phyloP scores from a whole-genome alignment of 805 yeast genomes.

The Nakazawaea anatomiae region DNA sequence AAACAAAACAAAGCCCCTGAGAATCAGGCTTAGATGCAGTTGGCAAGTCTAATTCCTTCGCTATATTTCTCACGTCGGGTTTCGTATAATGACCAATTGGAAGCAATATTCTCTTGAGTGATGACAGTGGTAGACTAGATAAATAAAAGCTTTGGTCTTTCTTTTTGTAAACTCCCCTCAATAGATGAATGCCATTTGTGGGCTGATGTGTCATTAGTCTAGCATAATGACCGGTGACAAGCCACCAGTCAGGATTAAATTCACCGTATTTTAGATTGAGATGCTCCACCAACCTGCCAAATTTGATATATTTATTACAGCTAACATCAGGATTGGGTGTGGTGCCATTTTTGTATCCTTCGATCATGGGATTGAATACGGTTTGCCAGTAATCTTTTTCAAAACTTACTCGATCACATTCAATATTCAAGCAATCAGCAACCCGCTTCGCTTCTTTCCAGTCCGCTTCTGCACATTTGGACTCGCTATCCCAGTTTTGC shows the following conservation, averaged over 20 bases:
- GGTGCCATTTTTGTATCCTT: slow-evolving; percentile 57
- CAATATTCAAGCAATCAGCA: slow-evolving; percentile 54
- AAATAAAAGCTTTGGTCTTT: slow-evolving; percentile 94
- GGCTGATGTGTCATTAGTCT: slow-evolving; percentile 35
- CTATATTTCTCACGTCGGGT: slow-evolving; percentile 67
- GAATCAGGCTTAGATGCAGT: slow-evolving; percentile 86
- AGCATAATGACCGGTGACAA: slow-evolving; percentile 86
- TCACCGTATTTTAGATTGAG: slow-evolving; percentile 32
- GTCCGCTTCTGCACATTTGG: slow-evolving; percentile 74
- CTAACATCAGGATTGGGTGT: slow-evolving; percentile 96
- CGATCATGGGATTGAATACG: slow-evolving; percentile 90
- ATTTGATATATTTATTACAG: slow-evolving; percentile 82
- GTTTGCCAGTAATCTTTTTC: slow-evolving; percentile 91
- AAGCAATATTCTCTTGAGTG: slow-evolving; percentile 48
- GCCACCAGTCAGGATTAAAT: slow-evolving; percentile 53
- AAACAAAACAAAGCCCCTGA: slow-evolving; percentile 90
- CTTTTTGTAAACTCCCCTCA: slow-evolving; percentile 48
- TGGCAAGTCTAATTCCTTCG: slow-evolving; percentile 44
- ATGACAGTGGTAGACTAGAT: slow-evolving; percentile 50
- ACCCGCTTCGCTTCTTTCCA: slow-evolving; percentile 79
- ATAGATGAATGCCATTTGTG: slow-evolving; percentile 35
- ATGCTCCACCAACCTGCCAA: slow-evolving; percentile 67
- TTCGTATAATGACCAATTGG: slow-evolving; percentile 81
- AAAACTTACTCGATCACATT: slow-evolving; percentile 72
- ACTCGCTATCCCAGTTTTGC: slow-evolving; percentile 77